Base-by-base conservation (phyloP, 2,329 filamentous ascomycete species). In the Neurospora sp. region DNA sequence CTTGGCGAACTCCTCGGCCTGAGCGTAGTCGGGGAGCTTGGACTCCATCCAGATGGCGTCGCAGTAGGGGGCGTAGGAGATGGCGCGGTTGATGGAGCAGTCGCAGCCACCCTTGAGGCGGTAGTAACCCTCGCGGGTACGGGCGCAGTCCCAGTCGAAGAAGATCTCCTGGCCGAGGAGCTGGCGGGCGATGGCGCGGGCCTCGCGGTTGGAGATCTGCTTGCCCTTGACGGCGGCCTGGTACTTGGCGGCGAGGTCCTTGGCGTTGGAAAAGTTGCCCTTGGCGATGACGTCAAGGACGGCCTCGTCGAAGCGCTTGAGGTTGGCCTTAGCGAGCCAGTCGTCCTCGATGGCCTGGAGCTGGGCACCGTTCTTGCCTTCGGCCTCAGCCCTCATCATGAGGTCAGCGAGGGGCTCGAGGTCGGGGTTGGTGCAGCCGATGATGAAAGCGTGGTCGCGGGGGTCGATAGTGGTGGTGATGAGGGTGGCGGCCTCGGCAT, bases 41-140 rank as follows among this genome's bases (percentile, higher is more conserved):
- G 91, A 95, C 87, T 99, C 96, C 96, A 99, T 99, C 96, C 96
- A 99, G 81, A 99, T 97, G 80, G 96, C 89, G 78, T 98, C 95
- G 73, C 91, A 91, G 83, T 96, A 97, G 2, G 96, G 95, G 0
- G 92, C 95, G 78, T 96, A 98, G 6, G 95, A 93, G 70, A 97
- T 83, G 40, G 94, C 95, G 66, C 95, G 89, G 85, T 96, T 96
- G 79, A 98, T 84, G 71, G 94, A 93, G 80, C 92, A 97, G 80
- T 93, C 90, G 77, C 92, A 97, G 71, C 96, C 96, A 71, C 96
- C 96, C 81, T 92, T 87, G 79, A 97, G 91, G 72, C 96, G 87
- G 85, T 97, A 98, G 87, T 91, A 99, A 12, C 96, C 96, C 84
- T 99, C 96, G 69, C 96, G 87, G 23, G 96, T 98, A 72, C 96